Evolutionary conservation across 2,329 filamentous ascomycete species (phyloP), one percentile per base, ranked within the genome.

Genomic region (Lachnellula arida): DNA sequence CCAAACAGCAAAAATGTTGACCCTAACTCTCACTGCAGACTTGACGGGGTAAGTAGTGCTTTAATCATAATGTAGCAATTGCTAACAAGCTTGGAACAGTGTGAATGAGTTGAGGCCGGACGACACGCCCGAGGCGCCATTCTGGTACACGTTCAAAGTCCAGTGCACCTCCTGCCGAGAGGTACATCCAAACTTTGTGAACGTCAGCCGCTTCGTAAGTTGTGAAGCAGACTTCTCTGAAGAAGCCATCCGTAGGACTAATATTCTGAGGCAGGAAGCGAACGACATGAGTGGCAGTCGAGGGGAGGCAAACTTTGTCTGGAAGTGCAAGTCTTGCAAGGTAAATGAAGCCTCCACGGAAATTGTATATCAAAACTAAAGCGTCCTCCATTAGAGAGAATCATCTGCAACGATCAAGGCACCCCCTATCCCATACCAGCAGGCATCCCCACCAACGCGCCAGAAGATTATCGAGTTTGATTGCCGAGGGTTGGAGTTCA

Each of bases 251-350:
- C 5, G 1, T 23, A 8, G 15, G 34, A 39, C 49, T 55, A 34
- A 65, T 14, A 25, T 28, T 22, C 9, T 35, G 11, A 8, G 7
- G 28, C 60, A 96, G 91, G 93, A 97, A 70, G 81, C 79, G 68
- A 92, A 95, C 70, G 91, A 97, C 62, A 85, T 97, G 72, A 94
- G 90, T 61, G 92, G 92, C 37, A 97, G 92, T 72, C 84, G 91
- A 68, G 94, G 94, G 62, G 92, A 97, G 73, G 94, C 94, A 59
- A 97, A 97, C 74, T 99, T 99, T 73, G 94, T 99, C n/a, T 99
- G 94, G 93, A 92, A 86, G 73, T 99, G 94, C 81, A 96, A 95
- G 75, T 93, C 94, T 71, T 99, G 94, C 85, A 95, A 94, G 83
- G 91, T 94, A 64, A 32, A 75, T 71, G 17, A 32, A n/a, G 22